Conservation (phyloP, 2,329 filamentous ascomycete genomes). For the Chrysosporium queenslandicum region DNA sequence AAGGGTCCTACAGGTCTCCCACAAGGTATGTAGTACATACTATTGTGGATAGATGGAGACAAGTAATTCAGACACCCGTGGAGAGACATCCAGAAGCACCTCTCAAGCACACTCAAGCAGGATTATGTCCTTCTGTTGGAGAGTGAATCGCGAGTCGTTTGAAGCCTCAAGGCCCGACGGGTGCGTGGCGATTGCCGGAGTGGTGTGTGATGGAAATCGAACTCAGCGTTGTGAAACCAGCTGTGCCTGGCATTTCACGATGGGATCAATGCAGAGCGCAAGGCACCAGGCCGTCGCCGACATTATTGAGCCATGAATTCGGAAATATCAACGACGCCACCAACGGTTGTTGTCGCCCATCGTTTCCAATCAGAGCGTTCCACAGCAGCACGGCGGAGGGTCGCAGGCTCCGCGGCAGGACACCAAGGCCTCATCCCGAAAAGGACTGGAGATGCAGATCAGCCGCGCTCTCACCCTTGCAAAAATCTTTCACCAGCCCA, state of each 20-base stretch:
- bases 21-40: too few relatives aligned
- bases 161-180: background rate
- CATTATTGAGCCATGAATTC: background rate
- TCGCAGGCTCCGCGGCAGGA: too few relatives aligned
- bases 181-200: background rate
- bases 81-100: too few relatives aligned
- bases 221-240: background rate
- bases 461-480: slow-evolving; percentile 2
- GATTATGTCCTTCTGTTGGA: too few relatives aligned
- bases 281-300: too few relatives aligned
- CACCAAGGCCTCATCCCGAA: background rate
- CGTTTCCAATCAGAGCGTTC: background rate
- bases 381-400: slow-evolving; percentile 3
- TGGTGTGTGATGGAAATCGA: background rate
- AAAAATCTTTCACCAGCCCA: background rate
- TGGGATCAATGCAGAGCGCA: background rate
- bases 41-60: too few relatives aligned
- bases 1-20: too few relatives aligned
- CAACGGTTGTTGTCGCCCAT: background rate
- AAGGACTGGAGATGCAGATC: slow-evolving; percentile 1
- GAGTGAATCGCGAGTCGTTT: too few relatives aligned
- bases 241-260: background rate
- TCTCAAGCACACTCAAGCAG: too few relatives aligned
- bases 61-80: too few relatives aligned
- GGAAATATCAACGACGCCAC: background rate